Evolutionary conservation across 2,329 filamentous ascomycete species (phyloP).

Genomic region (Ophiostoma fasciatum): DNA sequence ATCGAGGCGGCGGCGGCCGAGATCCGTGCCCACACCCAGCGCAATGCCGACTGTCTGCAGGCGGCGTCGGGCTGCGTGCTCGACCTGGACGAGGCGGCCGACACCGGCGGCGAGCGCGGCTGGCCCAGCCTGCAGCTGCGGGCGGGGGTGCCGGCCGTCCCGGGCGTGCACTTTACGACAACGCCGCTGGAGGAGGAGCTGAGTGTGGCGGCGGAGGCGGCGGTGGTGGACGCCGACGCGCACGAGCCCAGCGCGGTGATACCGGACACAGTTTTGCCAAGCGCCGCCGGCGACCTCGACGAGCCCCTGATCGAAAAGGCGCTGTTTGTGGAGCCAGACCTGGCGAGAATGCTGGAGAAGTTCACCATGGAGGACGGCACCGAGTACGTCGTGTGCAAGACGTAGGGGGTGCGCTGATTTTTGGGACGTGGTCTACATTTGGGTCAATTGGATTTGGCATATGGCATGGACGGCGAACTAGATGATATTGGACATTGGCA

Average conservation of each 20-base stretch:
- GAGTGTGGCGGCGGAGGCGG: not conserved
- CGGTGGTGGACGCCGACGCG: not conserved
- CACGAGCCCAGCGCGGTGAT: no score
- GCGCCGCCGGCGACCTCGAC: no score
- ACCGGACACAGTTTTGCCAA: no score
- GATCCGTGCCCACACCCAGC: slow-evolving; percentile 13
- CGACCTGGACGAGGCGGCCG: slow-evolving; percentile 15
- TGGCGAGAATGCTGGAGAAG: slow-evolving; percentile 8
- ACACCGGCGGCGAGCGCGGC: slow-evolving; percentile 12
- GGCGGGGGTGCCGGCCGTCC: slow-evolving; percentile 3
- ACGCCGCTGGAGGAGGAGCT: slow-evolving; percentile 5
- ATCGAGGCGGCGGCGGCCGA: slow-evolving; percentile 10
- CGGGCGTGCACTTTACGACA: slow-evolving; percentile 6
- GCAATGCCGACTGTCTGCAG: slow-evolving; percentile 16
- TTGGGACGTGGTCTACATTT: not conserved
- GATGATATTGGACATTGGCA: no score
- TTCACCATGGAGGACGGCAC: slow-evolving; percentile 9
- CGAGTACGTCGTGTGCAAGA: slow-evolving; percentile 6
- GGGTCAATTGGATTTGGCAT: not conserved
- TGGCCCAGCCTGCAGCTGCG: slow-evolving; percentile 15
- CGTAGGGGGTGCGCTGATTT: not conserved
- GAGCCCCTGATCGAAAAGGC: slow-evolving; percentile 10
- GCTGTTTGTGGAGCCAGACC: slow-evolving; percentile 7
- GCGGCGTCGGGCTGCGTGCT: slow-evolving; percentile 13
- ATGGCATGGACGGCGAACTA: not conserved